Evolutionary conservation across 495 filamentous ascomycete genomes (phyloP), one percentile per base, ranked within the genome.

Genomic region (Aspergillus hancockii): DNA sequence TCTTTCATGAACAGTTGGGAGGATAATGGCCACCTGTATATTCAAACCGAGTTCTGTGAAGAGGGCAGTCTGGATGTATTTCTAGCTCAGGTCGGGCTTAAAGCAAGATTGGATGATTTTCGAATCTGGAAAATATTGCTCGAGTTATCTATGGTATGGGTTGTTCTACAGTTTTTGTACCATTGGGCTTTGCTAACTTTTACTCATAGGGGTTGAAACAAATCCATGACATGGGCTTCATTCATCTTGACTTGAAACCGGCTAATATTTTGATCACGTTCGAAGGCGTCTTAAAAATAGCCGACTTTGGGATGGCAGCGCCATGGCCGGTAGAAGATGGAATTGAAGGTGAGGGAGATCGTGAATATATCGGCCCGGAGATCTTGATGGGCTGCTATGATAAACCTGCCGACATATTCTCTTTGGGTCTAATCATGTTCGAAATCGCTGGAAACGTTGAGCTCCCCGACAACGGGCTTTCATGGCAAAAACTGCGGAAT

Each of bases 81-180:
- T 69, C 82, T 98, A 12, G 77, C 82, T 10, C 81, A 88, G 53
- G 85, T 90, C 59, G 94, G 94, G 7, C 76, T 85, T 52, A 90
- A 89, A 68, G 92, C 90, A 49, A 85, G 93, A 63, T 73, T 98
- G 55, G 94, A 98, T 76, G 94, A 98, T 69, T 98, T 98, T 71
- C 82, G 94, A 25, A 95, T 98, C 65, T 98, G 94, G 94, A 98
- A 98, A 73, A 92, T 98, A 43, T 75, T 97, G 60, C 80, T 95
- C 9, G 94, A 98, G 67, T 63, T 94, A 38, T 80, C 86, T 62
- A 76, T 87, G 79, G 91, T 93, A 81, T 40, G 59, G 18, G 38
- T 3, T 41, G 46, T 31, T 14, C 52, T 14, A 28, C 32, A 55
- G 31, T 56, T 32, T 31, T 43, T 31, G 12, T 31, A 18, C 6